Percentiles rank a stretch among this genome's conserved stretches.
Conservation (phyloP, 257 asterid genomes). For the Solanum bulbocastanum region DNA sequence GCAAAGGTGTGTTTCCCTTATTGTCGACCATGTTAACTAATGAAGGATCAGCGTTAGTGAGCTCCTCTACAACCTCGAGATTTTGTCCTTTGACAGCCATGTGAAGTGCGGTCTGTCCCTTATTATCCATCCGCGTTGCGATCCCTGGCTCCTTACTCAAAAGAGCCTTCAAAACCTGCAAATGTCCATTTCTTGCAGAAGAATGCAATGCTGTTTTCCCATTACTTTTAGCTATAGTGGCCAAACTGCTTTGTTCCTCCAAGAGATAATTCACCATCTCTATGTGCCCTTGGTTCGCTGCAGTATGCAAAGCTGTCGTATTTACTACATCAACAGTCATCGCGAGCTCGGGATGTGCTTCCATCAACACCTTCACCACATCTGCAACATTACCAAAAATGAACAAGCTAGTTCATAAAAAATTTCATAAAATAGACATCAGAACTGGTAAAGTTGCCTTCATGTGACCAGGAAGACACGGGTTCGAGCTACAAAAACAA, state of each 20-base stretch:
- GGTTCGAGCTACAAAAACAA: neutral
- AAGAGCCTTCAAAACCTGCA: conserved; percentile 27
- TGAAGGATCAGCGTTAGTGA: conserved; percentile 18
- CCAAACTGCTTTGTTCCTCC: conserved; percentile 23
- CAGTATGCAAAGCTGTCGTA: conserved; percentile 38
- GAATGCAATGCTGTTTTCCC: conserved; percentile 43
- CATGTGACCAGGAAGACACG: neutral
- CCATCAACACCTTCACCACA: conserved; percentile 31
- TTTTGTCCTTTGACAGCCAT: conserved; percentile 54
- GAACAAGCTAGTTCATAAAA: neutral
- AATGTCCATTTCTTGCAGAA: conserved; percentile 43
- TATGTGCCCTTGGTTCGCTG: conserved; percentile 35
- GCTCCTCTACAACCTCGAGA: conserved; percentile 32
- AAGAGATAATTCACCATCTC: conserved; percentile 30
- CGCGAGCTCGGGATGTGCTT: conserved; percentile 32
- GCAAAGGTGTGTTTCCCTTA: conserved; percentile 36
- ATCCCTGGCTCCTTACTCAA: conserved; percentile 25
- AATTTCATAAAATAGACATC: neutral
- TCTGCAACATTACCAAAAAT: conserved; percentile 11
- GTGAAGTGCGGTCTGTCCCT: conserved; percentile 46
- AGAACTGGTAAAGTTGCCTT: neutral
- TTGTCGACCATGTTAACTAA: conserved; percentile 29
- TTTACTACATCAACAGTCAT: conserved; percentile 38
- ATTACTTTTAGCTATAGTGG: conserved; percentile 32
- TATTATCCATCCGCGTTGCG: conserved; percentile 25